phyloP scores from a whole-genome alignment of 2,329 filamentous ascomycete species.

The Cercospora beticola region DNA sequence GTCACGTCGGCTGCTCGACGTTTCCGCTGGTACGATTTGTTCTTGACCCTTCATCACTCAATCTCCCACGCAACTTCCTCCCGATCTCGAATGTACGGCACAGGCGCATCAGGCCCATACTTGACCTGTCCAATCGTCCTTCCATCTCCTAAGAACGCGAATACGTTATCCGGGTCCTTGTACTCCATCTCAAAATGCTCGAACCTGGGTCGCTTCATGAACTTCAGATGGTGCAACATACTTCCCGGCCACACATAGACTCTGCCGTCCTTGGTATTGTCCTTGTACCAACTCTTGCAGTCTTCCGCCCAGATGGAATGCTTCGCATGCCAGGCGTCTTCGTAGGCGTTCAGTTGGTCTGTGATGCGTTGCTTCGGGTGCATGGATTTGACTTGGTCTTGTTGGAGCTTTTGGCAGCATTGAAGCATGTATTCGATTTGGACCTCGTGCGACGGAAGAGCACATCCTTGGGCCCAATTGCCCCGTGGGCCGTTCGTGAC shows the following conservation, averaged over 20 bases:
- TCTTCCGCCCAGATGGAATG: slow-evolving; percentile 26
- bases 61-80: slow-evolving; percentile 24
- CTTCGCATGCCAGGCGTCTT: slow-evolving; percentile 30
- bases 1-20: too few species aligned
- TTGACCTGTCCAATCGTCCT: slow-evolving; percentile 38
- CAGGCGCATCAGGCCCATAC: slow-evolving; percentile 21
- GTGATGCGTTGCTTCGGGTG: slow-evolving; percentile 28
- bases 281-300: slow-evolving; percentile 32
- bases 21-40: neutral
- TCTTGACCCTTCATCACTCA: slow-evolving; percentile 10
- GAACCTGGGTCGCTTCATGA: slow-evolving; percentile 41
- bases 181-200: slow-evolving; percentile 53
- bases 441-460: slow-evolving; percentile 21
- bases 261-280: slow-evolving; percentile 35
- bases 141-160: slow-evolving; percentile 51
- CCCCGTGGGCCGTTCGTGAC: slow-evolving; percentile 30
- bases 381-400: slow-evolving; percentile 32
- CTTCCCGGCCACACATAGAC: slow-evolving; percentile 36
- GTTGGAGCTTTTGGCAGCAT: slow-evolving; percentile 31
- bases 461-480: slow-evolving; percentile 26
- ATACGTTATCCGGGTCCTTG: slow-evolving; percentile 43
- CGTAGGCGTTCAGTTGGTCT: slow-evolving; percentile 29
- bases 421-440: slow-evolving; percentile 28
- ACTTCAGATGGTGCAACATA: slow-evolving; percentile 29
- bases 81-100: slow-evolving; percentile 24